Evolutionary conservation across 352 stramenopile species (phyloP).

Genomic region (Globisporangium apiculatum): DNA sequence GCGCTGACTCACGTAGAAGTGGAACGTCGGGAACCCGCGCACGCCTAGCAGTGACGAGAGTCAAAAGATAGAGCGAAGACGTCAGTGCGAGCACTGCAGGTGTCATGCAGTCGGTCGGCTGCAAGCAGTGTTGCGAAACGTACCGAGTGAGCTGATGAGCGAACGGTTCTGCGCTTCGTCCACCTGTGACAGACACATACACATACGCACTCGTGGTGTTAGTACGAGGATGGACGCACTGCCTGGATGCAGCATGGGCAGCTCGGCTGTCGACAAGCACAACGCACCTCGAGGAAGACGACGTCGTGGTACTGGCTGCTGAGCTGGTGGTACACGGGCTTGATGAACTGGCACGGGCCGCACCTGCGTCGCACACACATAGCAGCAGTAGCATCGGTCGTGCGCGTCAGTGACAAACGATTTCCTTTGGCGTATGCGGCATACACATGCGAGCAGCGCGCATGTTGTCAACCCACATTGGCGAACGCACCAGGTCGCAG

Average conservation of each 20-base stretch:
- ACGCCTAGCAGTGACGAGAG: slow-evolving; percentile 27
- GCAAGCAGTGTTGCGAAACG: slow-evolving; percentile 1
- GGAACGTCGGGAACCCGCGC: slow-evolving; percentile 86
- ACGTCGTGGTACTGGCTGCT: slow-evolving; percentile 80
- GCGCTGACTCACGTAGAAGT: slow-evolving; percentile 85
- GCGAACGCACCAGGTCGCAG: slow-evolving; percentile 60
- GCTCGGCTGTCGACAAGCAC: background rate
- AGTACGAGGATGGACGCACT: background rate
- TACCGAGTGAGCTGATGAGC: slow-evolving; percentile 64
- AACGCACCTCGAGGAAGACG: slow-evolving; percentile 71
- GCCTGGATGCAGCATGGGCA: background rate
- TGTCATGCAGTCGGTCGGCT: too few relatives aligned
- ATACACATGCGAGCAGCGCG: background rate
- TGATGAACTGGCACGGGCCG: slow-evolving; percentile 84
- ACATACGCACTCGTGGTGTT: too few relatives aligned
- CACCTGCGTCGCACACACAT: slow-evolving; percentile 24
- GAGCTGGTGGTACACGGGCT: slow-evolving; percentile 76
- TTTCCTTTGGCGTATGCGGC: background rate
- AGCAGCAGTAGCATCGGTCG: background rate
- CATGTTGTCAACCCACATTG: background rate
- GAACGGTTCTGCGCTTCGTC: slow-evolving; percentile 83
- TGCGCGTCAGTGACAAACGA: background rate
- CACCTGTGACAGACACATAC: slow-evolving; percentile 18
- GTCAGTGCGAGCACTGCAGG: too few relatives aligned
- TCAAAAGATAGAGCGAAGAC: too few relatives aligned